Evolutionary conservation across 2,329 filamentous ascomycete genomes (phyloP), one percentile per base, ranked within the genome.

Genomic region (Corynespora cassiicola): DNA sequence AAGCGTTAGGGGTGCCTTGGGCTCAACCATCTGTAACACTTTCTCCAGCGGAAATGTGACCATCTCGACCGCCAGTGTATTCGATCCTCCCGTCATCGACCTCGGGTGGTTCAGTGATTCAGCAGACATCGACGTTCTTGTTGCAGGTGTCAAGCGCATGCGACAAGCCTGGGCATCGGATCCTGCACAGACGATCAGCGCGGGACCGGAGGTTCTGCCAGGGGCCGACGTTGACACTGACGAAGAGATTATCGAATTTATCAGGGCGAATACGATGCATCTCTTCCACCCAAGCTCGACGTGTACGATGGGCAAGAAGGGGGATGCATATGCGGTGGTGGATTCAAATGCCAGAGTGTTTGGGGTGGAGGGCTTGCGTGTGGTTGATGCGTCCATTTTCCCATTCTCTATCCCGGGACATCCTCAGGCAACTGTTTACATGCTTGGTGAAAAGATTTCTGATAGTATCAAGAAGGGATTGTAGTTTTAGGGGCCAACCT

Each of bases 341-440:
- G 64, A 68, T 45, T 52, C 50, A 3, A 54, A 58, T 27, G 63
- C 48, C 7, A 49, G 50, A 20, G 66, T 69, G 2, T 57, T 60
- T 31, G 64, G 64, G 3, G 58, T 65, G 8, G 28, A 50, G 11
- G 40, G 45, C 2, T 33, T 68, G 31, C 39, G 65, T 18, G 59
- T 68, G 2, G 58, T 66, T 6, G 65, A 69, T 50, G 54, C 63
- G 6, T 65, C 59, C 37, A 49, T 61, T 10, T 69, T 72, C 31
- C 69, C 69, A 3, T 46, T 69, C 18, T 39, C 66, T 9, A 36
- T 52, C 7, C 46, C 39, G 20, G 48, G 47, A 18, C 50, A 54
- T 31, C 39, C 40, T 4, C 52, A 58, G 51, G 31, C 41, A 9
- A 57, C 54, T 2, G 40, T 61, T 1, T 66, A 53, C 41, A 53